Evolutionary conservation across 768 basidiomycete species (phyloP), one percentile per base, ranked within the genome.

Genomic region (Auricularia cornea): DNA sequence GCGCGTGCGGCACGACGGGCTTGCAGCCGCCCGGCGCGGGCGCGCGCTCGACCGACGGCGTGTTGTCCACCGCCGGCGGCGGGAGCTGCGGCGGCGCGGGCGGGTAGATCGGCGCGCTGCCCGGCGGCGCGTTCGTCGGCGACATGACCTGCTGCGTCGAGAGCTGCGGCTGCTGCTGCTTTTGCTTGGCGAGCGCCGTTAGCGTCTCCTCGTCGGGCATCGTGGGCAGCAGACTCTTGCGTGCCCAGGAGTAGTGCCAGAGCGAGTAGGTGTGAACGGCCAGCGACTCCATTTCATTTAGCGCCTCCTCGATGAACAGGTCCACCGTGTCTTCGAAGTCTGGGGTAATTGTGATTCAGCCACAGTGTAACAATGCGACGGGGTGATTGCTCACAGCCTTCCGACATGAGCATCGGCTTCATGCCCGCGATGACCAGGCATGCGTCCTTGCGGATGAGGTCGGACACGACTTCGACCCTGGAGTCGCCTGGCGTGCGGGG

Each of bases 191-290:
- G 26, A n/a, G 6, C 4, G 16, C 30, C 3, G 54, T 30, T 4
- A 57, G 26, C 28, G 54, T 57, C 30, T 57, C 30, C 54, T 57
- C 54, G 30, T 57, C 54, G 12, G 54, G 54, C 54, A 57, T 29
- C 14, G 54, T 57, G 11, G 54, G 54, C 54, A 57, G 26, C 12
- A 57, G 28, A 26, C 8, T 57, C 30, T 57, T 57, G 54, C 54
- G 54, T 1, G 73, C 73, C 73, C 73, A 74, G 14, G 73, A 72
- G 60, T 72, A 74, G 44, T 65, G 66, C 72, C 72, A 74, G 35
- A 72, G 69, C 59, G 64, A 72, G 66, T 73, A 71, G 30, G 73
- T 51, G 33, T 62, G 70, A 5, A 68, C 67, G 48, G 67, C 66
- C 35, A 72, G 66, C 38, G 71, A 71, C 30, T 60, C 67, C 38